phyloP scores from a whole-genome alignment of 257 asterid species.

The Perilla frutescens region DNA sequence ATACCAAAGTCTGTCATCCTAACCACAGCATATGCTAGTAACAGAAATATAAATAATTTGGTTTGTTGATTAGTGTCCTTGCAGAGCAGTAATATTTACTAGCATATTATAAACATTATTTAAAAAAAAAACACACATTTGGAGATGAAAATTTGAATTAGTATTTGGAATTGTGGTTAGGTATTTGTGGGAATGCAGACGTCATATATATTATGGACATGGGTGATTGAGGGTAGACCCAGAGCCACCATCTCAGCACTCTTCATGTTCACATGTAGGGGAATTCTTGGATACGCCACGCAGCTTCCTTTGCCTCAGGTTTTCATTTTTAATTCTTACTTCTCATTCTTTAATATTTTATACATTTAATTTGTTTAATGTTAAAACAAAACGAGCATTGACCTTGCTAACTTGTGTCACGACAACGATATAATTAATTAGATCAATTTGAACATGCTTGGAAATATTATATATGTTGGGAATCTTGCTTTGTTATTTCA shows the following conservation, averaged over 20 bases:
- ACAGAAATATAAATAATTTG: too few relatives aligned
- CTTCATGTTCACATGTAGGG: conserved; percentile 95
- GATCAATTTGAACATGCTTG: neutral
- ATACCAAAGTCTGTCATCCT: too few relatives aligned
- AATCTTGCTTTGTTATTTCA: neutral
- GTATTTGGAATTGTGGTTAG: conserved; percentile 36
- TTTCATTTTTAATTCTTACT: neutral
- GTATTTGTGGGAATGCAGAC: conserved; percentile 89
- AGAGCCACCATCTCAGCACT: conserved; percentile 79
- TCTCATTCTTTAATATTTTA: neutral
- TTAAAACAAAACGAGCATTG: neutral
- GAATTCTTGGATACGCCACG: conserved; percentile 90
- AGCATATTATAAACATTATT: too few relatives aligned
- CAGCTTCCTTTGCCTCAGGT: conserved; percentile 95
- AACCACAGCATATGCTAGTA: too few relatives aligned
- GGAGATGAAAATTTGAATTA: too few relatives aligned
- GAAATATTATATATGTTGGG: neutral
- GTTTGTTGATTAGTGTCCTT: too few relatives aligned
- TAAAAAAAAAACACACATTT: too few relatives aligned
- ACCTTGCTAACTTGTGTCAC: neutral
- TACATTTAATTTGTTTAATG: neutral
- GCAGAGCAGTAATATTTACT: too few relatives aligned
- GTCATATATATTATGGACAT: conserved; percentile 73
- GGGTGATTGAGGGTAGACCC: conserved; percentile 85
- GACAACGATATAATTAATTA: neutral